Base-by-base conservation (phyloP, 805 yeast species). In the Hyphopichia homilentoma region DNA sequence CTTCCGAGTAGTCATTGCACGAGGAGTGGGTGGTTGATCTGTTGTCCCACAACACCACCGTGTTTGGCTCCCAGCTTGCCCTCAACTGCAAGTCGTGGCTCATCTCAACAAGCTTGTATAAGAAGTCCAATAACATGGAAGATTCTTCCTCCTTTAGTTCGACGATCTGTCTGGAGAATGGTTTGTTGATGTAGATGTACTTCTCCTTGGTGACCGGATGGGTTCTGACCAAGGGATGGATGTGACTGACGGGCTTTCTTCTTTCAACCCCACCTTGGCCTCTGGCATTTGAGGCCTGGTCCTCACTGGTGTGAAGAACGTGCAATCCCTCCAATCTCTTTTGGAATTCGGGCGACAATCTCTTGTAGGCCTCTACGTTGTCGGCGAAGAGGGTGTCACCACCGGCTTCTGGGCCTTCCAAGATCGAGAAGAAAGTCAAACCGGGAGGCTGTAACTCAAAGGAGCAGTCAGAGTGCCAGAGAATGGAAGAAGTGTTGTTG, bases 341-440 rank as follows among this genome's bases (percentile, higher is more conserved):
- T 51, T 78, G 70, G 63, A 82, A 73, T 18, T 64, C 71, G 16
- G 84, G 83, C 1, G 89, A 81, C 33, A 84, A 66, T 47, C 89
- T 64, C 37, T 79, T 73, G 56, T 79, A 84, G 7, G 86, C 87
- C 52, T 81, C 87, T 22, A 68, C 65, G 17, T 78, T 68, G 49
- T 81, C 85, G n/a, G 84, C 74, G 50, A 81, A 84, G 29, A 81
- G 61, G n/a, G 86, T 84, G 54, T 84, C 93, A 40, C 93, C 93
- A 33, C 90, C 88, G 25, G 77, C 54, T 15, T 70, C 75, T 12
- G 68, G 70, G 7, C 65, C 69, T 35, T 81, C 83, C 29, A 81
- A 61, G 35, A 80, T 76, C 13, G 76, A 66, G 48, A 84, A 78
- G 40, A 80, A 72, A 1, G 94, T 83, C 35, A 73, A 64, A 11